Evolutionary conservation across 495 filamentous ascomycete species (phyloP).

Genomic region (Daldinia childiae): DNA sequence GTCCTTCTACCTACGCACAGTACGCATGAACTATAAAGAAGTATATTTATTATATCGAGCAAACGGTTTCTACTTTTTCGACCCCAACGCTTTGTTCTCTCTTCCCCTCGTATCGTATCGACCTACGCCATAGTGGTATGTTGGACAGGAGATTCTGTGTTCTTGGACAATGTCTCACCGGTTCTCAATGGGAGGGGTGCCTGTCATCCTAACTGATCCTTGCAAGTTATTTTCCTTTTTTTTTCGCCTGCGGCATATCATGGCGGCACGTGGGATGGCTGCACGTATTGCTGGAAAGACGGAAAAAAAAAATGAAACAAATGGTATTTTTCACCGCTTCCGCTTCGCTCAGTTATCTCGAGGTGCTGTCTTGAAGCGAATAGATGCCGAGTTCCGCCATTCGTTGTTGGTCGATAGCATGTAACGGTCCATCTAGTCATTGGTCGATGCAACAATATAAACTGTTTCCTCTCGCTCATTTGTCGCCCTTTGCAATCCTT

Average conservation of each 20-base stretch:
- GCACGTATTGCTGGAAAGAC: slow-evolving; percentile 15
- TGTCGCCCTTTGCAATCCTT: slow-evolving; percentile 8
- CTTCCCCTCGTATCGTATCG: not conserved
- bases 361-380: not conserved
- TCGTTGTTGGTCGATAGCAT: slow-evolving; percentile 7
- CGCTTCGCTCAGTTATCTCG: slow-evolving; percentile 1
- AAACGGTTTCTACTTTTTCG: not conserved
- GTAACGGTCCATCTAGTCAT: slow-evolving; percentile 18
- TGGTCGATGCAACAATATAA: slow-evolving; percentile 27
- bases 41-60: not conserved
- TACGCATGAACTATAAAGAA: slow-evolving; percentile 4
- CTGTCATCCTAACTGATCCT: slow-evolving; percentile 13
- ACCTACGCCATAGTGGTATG: not conserved
- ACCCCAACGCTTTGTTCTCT: not conserved
- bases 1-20: not conserved
- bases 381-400: slow-evolving; percentile 24
- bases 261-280: slow-evolving; percentile 33
- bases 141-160: not conserved
- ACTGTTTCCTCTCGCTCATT: not conserved
- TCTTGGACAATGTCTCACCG: slow-evolving; percentile 6
- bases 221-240: slow-evolving; percentile 14
- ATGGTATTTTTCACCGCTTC: slow-evolving; percentile 12
- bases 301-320: slow-evolving; percentile 15
- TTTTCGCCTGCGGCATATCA: slow-evolving; percentile 15
- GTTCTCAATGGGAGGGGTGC: slow-evolving; percentile 7